Conservation (phyloP, 116 monocot species). For the Papilionanthe hybrid region DNA sequence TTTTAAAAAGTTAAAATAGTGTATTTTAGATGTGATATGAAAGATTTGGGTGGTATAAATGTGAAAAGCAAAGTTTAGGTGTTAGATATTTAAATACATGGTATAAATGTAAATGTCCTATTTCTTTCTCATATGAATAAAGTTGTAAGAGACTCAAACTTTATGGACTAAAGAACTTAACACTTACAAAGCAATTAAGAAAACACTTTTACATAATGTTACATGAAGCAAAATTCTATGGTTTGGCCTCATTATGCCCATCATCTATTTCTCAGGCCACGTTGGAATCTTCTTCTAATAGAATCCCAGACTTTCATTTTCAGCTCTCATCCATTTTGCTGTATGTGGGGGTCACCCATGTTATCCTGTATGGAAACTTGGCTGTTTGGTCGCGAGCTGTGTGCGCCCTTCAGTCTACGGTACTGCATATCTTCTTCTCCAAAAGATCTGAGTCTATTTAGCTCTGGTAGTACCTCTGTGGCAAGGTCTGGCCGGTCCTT, state of each 20-base stretch:
- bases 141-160: not conserved
- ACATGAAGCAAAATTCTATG: not conserved
- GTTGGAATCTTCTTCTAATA: not conserved
- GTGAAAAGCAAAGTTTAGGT: no score
- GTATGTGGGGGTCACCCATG: not conserved
- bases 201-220: not conserved
- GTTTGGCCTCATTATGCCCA: not conserved
- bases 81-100: no score
- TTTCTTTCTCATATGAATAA: not conserved
- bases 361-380: conserved; percentile 11
- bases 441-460: conserved; percentile 15
- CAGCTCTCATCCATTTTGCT: not conserved
- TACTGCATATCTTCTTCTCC: conserved; percentile 9
- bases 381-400: conserved; percentile 8
- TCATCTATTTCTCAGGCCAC: not conserved
- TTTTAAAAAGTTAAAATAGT: no score
- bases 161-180: not conserved
- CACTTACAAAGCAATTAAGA: not conserved
- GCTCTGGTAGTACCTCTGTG: conserved; percentile 16
- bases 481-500: conserved; percentile 21
- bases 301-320: not conserved
- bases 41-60: no score
- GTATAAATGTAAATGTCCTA: not conserved
- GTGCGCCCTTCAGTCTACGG: not conserved
- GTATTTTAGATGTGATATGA: no score